Percentiles rank a stretch among this genome's conserved stretches.
Conservation (phyloP, 163 green algal species). For the Scenedesmus sp. region DNA sequence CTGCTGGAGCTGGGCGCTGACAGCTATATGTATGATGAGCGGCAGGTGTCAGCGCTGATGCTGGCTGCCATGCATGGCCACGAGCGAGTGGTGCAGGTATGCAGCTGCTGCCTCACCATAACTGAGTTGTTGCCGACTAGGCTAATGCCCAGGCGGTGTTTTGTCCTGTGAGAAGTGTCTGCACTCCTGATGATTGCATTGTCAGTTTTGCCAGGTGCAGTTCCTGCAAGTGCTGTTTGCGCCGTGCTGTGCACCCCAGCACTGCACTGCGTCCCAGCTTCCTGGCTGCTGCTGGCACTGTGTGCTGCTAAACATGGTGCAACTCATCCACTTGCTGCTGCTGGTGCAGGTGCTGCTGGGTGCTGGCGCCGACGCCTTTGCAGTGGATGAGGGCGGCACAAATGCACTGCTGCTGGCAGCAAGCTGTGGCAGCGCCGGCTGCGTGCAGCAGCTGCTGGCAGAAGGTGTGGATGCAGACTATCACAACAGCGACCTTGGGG, state of each 20-base stretch:
- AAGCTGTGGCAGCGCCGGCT: slow-evolving; percentile 9
- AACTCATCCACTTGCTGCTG: background rate
- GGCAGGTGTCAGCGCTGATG: slow-evolving; percentile 24
- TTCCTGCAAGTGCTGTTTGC: too few species aligned
- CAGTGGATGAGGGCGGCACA: slow-evolving; percentile 1
- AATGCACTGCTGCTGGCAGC: slow-evolving; percentile 25
- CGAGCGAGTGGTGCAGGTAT: slow-evolving; percentile 20
- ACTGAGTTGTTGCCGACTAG: too few species aligned
- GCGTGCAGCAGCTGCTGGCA: slow-evolving; percentile 21
- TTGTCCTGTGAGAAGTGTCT: too few species aligned
- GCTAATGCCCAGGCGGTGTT: too few species aligned
- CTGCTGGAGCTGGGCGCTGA: slow-evolving; percentile 30
- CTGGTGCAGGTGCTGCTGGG: slow-evolving; percentile 23
- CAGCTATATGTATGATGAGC: background rate
- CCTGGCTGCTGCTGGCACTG: too few species aligned
- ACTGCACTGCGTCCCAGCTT: too few species aligned
- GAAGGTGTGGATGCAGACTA: slow-evolving; percentile 39
- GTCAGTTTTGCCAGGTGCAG: too few species aligned
- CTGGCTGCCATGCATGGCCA: slow-evolving; percentile 15
- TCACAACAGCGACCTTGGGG: slow-evolving; percentile 21
- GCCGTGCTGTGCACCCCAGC: too few species aligned
- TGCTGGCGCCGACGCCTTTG: slow-evolving; percentile 39
- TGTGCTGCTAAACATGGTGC: too few species aligned
- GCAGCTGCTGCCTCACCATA: background rate
- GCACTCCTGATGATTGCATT: too few species aligned